Base-by-base conservation (phyloP, 179 eudicot genomes). In the Vitellaria paradoxa region DNA sequence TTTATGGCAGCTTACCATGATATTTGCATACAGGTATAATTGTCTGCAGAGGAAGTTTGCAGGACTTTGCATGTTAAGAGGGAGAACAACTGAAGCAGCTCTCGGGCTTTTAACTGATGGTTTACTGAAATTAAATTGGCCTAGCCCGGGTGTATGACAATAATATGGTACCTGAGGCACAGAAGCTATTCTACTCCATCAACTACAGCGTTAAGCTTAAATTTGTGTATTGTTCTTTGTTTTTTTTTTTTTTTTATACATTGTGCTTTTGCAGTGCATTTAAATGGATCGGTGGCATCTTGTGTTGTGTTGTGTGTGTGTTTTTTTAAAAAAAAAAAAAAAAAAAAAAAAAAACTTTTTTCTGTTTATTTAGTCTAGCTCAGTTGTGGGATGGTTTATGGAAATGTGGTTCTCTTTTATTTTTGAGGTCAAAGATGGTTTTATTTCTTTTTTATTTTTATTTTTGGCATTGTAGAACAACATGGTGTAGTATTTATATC, bases 11-110 rank as follows among this genome's bases (percentile, higher is more conserved):
- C 85, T 89, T 87, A 87, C 83, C 65, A 76, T 85, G 72, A 87
- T 87, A 81, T 87, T 89, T 89, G 78, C 81, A 86, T 86, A 91
- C 96, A 91, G 96, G 96, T 87, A 81, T 78, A 77, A 37, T 77
- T 81, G 70, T 81, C 74, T 87, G 75, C 84, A 64, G 83, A 76
- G 76, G 73, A 78, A 78, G 88, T 73, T 87, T 86, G 84, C 89
- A 84, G 83, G 82, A 74, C 61, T 61, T 69, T 17, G 66, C 56
- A 40, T 23, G 40, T 15, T 74, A 47, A 57, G 7, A 17, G 62
- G 26, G 20, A n/a, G 78, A 53, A 65, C 57, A 62, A 45, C n/a
- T 52, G 72, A 65, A 76, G 78, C 70, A 8, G 61, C 40, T 13
- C 15, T 64, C 61, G 4, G 61, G 20, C 5, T 68, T 47, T 68